phyloP scores from a whole-genome alignment of 73 alveolate species.

The Stentor coeruleus region DNA sequence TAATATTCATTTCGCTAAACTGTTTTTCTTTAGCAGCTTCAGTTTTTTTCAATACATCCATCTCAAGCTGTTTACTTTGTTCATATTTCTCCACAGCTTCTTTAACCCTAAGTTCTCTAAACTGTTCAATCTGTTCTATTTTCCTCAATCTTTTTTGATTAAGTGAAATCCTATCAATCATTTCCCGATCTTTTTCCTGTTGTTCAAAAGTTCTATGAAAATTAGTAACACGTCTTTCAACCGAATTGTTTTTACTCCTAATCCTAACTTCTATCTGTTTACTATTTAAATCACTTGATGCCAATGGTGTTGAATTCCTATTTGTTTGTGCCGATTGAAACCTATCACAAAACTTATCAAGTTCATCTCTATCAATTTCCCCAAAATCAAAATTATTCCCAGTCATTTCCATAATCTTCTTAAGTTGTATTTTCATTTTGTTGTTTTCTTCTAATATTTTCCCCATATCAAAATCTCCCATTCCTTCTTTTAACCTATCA shows the following conservation, averaged over 20 bases:
- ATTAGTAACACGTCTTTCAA: slow-evolving; percentile 4
- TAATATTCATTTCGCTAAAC: neutral
- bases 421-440: slow-evolving; percentile 52
- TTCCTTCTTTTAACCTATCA: slow-evolving; percentile 50
- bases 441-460: slow-evolving; percentile 65
- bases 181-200: neutral
- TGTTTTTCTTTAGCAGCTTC: neutral
- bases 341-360: slow-evolving; percentile 1
- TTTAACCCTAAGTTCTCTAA: neutral
- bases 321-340: neutral
- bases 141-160: neutral
- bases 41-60: neutral
- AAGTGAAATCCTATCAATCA: neutral
- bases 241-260: neutral
- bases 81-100: neutral
- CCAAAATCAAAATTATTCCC: neutral
- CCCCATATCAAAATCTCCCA: slow-evolving; percentile 45
- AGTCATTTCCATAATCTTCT: neutral
- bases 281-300: neutral
- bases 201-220: slow-evolving; percentile 13
- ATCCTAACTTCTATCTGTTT: neutral
- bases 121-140: slow-evolving; percentile 17
- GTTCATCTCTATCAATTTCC: slow-evolving; percentile 1
- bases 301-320: neutral
- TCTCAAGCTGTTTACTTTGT: neutral